These are phyloP conservation scores for Yamadazyma blattariae DNA, from an alignment of 1,139 yeast genomes.

Conservation along the genomic window DNA sequence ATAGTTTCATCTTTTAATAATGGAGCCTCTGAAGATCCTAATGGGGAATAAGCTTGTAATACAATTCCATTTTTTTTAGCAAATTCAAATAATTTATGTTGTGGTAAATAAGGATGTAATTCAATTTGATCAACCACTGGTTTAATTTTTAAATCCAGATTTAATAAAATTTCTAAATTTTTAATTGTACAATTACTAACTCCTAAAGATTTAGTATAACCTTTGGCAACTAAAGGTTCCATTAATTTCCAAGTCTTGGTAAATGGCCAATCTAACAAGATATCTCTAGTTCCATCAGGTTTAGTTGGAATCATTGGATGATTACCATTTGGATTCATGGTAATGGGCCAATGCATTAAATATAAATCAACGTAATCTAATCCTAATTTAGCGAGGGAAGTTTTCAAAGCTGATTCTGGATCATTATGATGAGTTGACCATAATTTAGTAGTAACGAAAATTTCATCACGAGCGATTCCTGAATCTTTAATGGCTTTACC, in stretches of 20 bases:
- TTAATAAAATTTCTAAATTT: constrained; percentile 48
- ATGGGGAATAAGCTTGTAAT: constrained; percentile 77
- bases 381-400: constrained; percentile 62
- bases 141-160: constrained; percentile 39
- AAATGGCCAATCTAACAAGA: constrained; percentile 46
- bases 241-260: constrained; percentile 63
- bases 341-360: constrained; percentile 85
- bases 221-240: constrained; percentile 56
- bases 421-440: constrained; percentile 67
- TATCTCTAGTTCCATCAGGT: constrained; percentile 23
- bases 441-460: constrained; percentile 79
- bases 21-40: constrained; percentile 71
- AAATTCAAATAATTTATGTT: constrained; percentile 56
- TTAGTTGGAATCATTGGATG: constrained; percentile 30
- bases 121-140: constrained; percentile 80
- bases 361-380: constrained; percentile 81
- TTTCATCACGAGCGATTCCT: constrained; percentile 64
- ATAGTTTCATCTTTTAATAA: constrained; percentile 51
- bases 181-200: constrained; percentile 68
- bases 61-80: constrained; percentile 53
- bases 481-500: constrained; percentile 66
- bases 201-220: constrained; percentile 66
- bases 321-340: constrained; percentile 39
- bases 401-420: constrained; percentile 57
- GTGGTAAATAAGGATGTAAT: constrained; percentile 74